phyloP scores from a whole-genome alignment of 2,329 filamentous ascomycete genomes.

The Aspergillus novoparasiticus region DNA sequence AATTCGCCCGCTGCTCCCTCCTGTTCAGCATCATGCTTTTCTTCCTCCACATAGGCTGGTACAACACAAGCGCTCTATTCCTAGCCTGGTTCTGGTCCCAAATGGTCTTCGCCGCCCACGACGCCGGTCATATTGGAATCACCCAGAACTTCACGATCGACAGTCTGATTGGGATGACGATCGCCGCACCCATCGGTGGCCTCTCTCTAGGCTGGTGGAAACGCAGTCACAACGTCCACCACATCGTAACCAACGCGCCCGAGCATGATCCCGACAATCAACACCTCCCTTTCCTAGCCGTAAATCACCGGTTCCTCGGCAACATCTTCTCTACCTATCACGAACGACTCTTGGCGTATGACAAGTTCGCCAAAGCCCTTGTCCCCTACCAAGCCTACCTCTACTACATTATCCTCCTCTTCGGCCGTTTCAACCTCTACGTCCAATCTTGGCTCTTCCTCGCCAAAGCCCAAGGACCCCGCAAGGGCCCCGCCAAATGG shows the following conservation, averaged over 20 bases:
- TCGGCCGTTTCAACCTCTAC: slow-evolving; percentile 88
- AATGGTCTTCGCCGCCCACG: slow-evolving; percentile 85
- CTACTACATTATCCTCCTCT: slow-evolving; percentile 77
- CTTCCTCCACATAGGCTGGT: slow-evolving; percentile 65
- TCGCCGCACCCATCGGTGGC: slow-evolving; percentile 85
- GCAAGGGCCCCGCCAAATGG: slow-evolving; percentile 76
- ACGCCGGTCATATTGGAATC: slow-evolving; percentile 76
- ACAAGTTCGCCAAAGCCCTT: slow-evolving; percentile 67
- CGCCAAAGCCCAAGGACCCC: slow-evolving; percentile 67
- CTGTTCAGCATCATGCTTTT: slow-evolving; percentile 55
- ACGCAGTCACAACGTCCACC: slow-evolving; percentile 89
- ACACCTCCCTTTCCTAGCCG: slow-evolving; percentile 82
- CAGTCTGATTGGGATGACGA: slow-evolving; percentile 80
- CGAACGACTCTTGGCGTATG: slow-evolving; percentile 74
- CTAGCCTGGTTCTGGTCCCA: slow-evolving; percentile 90
- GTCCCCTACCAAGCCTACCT: slow-evolving; percentile 73
- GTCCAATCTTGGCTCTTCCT: slow-evolving; percentile 78
- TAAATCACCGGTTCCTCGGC: slow-evolving; percentile 78
- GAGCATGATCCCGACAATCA: slow-evolving; percentile 96
- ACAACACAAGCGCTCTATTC: slow-evolving; percentile 67
- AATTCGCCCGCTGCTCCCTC: slow-evolving; percentile 66
- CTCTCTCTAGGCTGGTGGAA: slow-evolving; percentile 97
- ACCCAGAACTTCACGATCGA: slow-evolving; percentile 84
- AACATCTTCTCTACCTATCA: slow-evolving; percentile 78
- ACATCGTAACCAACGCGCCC: slow-evolving; percentile 90